Conservation (phyloP, 2,329 filamentous ascomycete genomes). For the Colletotrichum simmondsii region DNA sequence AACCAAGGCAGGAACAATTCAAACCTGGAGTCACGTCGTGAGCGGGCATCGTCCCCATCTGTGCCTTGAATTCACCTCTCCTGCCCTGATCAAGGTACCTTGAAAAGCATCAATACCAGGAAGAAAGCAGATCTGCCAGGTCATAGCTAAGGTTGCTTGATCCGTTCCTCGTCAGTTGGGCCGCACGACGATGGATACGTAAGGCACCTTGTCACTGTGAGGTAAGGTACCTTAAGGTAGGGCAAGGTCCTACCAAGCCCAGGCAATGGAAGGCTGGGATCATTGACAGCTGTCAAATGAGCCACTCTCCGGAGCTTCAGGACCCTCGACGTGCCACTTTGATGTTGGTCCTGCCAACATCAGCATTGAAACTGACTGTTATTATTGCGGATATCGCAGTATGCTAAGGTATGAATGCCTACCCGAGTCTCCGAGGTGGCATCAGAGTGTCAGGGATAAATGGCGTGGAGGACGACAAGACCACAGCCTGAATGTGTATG, state of each 20-base stretch:
- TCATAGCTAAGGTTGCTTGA: not conserved
- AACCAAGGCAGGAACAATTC: not conserved
- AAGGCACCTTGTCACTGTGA: not conserved
- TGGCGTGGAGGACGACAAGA: not conserved
- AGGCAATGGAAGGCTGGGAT: not conserved
- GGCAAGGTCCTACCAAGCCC: slow-evolving; percentile 1
- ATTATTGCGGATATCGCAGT: too few relatives aligned
- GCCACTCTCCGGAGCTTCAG: slow-evolving; percentile 14
- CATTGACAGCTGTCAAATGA: slow-evolving; percentile 27
- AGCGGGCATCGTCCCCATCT: not conserved
- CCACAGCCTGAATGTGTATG: not conserved
- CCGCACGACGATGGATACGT: not conserved
- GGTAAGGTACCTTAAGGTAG: not conserved
- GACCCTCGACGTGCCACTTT: not conserved
- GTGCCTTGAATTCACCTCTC: not conserved
- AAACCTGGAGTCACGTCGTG: not conserved
- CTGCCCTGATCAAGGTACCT: not conserved
- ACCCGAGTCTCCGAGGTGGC: not conserved
- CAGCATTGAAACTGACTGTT: not conserved
- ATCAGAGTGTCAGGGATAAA: not conserved
- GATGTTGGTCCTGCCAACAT: not conserved
- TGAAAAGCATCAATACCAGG: not conserved
- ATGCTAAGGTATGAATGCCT: too few relatives aligned
- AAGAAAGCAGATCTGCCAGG: not conserved
- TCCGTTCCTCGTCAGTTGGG: not conserved